Base-by-base conservation (phyloP, 495 filamentous ascomycete genomes). In the Neurospora sp. region DNA sequence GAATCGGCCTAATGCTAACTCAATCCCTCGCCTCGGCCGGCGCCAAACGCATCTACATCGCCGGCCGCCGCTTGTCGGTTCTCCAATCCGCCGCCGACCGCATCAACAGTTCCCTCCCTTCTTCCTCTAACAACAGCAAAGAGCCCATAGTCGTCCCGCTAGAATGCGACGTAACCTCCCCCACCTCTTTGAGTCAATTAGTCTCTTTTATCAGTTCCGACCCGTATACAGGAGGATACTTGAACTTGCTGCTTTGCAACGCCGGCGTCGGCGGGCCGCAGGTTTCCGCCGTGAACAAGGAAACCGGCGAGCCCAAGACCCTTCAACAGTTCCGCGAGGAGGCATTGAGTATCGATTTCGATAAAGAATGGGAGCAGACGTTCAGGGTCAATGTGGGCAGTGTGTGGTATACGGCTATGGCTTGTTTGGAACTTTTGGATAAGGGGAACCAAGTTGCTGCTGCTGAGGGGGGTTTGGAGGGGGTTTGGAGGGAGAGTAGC, bases 171-270 rank as follows among this genome's bases (percentile, higher is more conserved):
- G 87, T 93, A 27, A 88, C 91, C 3, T 92, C 89, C 11, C 87
- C 88, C 72, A 85, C 87, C 27, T 31, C 27, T 31, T 31, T 31
- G 27, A 3, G 27, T 31, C 27, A 31, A 31, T 31, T 31, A 31
- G 27, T 31, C 27, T 31, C 27, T 31, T 31, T 3, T 3, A 31
- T 31, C 27, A 31, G 27, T 31, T 31, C 82, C 5, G 89, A 92
- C 40, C 53, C 53, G 2, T 35, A 31, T 12, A 82, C 81, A 3
- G 87, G 84, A 3, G 87, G 84, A 5, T 87, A 86, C 73, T 83
- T 92, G 41, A 89, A 93, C 77, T 78, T 93, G 44, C 79, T 93
- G 0, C 84, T 92, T 39, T 89, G 89, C 73, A 93, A 93, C 80
- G 87, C 89, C 9, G 91, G 91, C 18, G 84, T 88, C 35, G 78